Evolutionary conservation across 2,329 filamentous ascomycete genomes (phyloP).

Genomic region (Trichophyton verrucosum): DNA sequence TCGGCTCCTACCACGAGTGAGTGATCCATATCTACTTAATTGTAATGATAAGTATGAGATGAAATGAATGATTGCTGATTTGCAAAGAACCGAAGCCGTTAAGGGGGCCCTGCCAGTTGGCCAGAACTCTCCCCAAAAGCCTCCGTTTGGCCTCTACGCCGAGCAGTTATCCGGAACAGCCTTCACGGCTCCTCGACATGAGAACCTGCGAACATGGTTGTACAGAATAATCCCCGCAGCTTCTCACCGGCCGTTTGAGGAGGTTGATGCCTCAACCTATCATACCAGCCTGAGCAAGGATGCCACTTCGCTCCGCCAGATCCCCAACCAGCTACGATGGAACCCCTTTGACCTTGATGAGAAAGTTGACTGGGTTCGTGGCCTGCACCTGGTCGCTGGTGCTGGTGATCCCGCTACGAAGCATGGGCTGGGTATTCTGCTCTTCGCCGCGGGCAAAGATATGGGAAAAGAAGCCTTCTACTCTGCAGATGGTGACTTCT

Average conservation of each 20-base stretch:
- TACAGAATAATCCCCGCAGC: conserved; percentile 57
- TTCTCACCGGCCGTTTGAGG: conserved; percentile 41
- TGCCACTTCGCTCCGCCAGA: conserved; percentile 39
- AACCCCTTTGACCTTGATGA: conserved; percentile 63
- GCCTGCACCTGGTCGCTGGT: conserved; percentile 60
- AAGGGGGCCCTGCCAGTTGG: conserved; percentile 60
- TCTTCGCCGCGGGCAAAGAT: conserved; percentile 65
- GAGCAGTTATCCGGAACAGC: conserved; percentile 65
- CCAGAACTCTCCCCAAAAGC: conserved; percentile 72
- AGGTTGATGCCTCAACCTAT: conserved; percentile 35
- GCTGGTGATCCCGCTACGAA: conserved; percentile 71
- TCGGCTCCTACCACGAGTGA: conserved; percentile 65
- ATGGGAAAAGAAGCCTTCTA: conserved; percentile 76
- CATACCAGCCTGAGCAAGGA: conserved; percentile 33
- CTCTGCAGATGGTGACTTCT: conserved; percentile 67
- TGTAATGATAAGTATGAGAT: background rate
- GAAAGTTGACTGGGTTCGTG: conserved; percentile 55
- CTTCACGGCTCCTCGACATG: conserved; percentile 56
- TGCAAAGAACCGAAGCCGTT: conserved; percentile 58
- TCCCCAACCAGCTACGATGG: conserved; percentile 71
- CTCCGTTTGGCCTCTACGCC: conserved; percentile 64
- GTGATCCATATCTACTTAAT: conserved; percentile 19
- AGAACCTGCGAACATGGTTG: conserved; percentile 61
- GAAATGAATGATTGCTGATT: background rate
- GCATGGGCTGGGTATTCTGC: conserved; percentile 63